Evolutionary conservation across 495 filamentous ascomycete genomes (phyloP).

Genomic region (Evansstolkia leycettana): DNA sequence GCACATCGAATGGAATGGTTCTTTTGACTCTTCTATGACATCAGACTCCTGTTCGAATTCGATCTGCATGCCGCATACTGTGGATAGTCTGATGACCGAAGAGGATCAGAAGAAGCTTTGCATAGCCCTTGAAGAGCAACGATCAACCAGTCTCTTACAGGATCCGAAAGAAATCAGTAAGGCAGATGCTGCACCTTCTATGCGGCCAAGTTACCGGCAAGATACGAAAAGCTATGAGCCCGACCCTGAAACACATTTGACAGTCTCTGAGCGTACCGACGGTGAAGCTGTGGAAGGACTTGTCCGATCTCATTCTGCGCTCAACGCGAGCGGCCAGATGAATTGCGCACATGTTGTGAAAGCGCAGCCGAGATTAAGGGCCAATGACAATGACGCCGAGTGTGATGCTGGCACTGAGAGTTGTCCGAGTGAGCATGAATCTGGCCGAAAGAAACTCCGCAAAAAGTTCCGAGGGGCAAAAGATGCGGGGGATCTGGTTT

Average conservation of each 20-base stretch:
- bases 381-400: no score
- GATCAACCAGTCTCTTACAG: constrained; percentile 5
- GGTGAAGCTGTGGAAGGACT: background rate
- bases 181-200: background rate
- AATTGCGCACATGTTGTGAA: no score
- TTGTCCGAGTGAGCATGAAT: background rate
- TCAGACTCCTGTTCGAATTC: constrained; percentile 47
- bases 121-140: constrained; percentile 51
- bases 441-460: background rate
- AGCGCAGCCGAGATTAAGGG: no score
- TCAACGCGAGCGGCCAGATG: background rate
- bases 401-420: background rate
- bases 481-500: background rate
- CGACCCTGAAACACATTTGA: background rate
- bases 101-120: constrained; percentile 62
- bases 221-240: background rate
- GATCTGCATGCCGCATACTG: constrained; percentile 59
- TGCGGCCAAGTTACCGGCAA: background rate
- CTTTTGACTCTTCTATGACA: constrained; percentile 60
- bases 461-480: background rate
- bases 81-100: constrained; percentile 75
- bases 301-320: background rate
- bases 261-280: background rate
- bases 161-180: constrained; percentile 1
- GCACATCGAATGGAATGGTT: constrained; percentile 47